Base-by-base conservation (phyloP, 169 alveolate genomes). In the Condylostoma magnum region DNA sequence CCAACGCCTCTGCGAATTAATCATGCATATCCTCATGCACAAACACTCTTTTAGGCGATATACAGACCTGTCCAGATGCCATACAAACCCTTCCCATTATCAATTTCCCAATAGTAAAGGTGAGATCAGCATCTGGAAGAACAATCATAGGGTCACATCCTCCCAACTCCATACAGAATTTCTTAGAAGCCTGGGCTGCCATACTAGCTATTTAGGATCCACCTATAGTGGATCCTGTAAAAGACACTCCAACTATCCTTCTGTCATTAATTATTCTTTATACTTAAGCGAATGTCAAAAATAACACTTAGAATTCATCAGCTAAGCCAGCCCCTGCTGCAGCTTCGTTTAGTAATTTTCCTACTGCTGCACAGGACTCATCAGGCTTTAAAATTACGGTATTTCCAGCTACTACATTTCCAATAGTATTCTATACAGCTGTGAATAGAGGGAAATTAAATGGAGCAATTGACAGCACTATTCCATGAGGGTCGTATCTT, bases 71-170 rank as follows among this genome's bases (percentile, higher is more conserved):
- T 6, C 89, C 86, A n/a, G 52, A 48, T 4, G 18, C 65, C 0
- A n/a, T n/a, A n/a, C n/a, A 33, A 1, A 76, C n/a, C 53, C 86
- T 76, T 37, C 71, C 85, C 15, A 33, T 18, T 6, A 58, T 58
- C 0, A 73, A 79, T 31, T 37, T 38, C 22, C 43, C 33, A 5
- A 63, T 82, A 28, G 88, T 85, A 18, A 31, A 12, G n/a, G 57
- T 38, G 2, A 72, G 22, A 52, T 84, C 88, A 2, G 86, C 89
- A 51, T 80, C 91, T 37, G 66, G 69, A 5, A 80, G 60, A 12
- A 84, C 86, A 33, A 84, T 76, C 44, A 80, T 80, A 4, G 91
- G 81, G 52, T 84, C 91, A 37, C 82, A 66, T 6, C 91, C 91
- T 33, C 91, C 91, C 18, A 84, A 68, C 56, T 84, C 91, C 50